Evolutionary conservation across 805 yeast genomes (phyloP).

Genomic region (Metschnikowia vanudenii): DNA sequence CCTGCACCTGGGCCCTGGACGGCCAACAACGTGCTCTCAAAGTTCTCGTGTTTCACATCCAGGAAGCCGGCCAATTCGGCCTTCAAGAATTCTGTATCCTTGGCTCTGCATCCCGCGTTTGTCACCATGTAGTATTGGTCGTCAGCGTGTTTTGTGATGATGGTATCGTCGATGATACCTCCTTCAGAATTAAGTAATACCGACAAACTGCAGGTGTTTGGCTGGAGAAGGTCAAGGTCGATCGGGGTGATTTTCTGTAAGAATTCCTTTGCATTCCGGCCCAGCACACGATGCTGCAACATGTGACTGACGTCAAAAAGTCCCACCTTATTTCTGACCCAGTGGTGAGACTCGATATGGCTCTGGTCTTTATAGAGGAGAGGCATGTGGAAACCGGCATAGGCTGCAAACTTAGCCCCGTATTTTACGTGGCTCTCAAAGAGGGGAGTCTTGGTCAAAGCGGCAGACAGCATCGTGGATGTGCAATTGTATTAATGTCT

Average conservation of each 20-base stretch:
- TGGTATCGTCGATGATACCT: slow-evolving; percentile 92
- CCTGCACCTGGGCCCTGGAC: slow-evolving; percentile 90
- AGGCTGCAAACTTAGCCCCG: slow-evolving; percentile 91
- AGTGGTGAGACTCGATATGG: slow-evolving; percentile 89
- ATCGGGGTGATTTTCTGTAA: slow-evolving; percentile 86
- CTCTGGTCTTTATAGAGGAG: slow-evolving; percentile 80
- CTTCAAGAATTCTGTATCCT: slow-evolving; percentile 67
- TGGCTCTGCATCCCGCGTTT: slow-evolving; percentile 90
- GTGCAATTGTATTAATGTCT: background rate
- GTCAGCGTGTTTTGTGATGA: slow-evolving; percentile 82
- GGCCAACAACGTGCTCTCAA: slow-evolving; percentile 79
- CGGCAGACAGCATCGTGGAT: slow-evolving; percentile 15
- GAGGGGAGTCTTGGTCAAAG: slow-evolving; percentile 68
- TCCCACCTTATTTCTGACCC: slow-evolving; percentile 89
- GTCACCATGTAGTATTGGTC: slow-evolving; percentile 83
- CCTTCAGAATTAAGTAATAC: slow-evolving; percentile 68
- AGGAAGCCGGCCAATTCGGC: slow-evolving; percentile 44
- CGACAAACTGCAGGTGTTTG: slow-evolving; percentile 68
- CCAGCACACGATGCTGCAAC: slow-evolving; percentile 83
- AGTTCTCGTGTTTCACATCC: slow-evolving; percentile 41
- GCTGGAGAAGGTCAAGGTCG: slow-evolving; percentile 58
- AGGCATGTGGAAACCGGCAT: slow-evolving; percentile 97
- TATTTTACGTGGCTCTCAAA: slow-evolving; percentile 72
- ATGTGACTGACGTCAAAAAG: slow-evolving; percentile 96
- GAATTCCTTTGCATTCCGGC: slow-evolving; percentile 63